Conservation (phyloP, 1,284 basidiomycete genomes). For the Cutaneotrichosporon sp. region DNA sequence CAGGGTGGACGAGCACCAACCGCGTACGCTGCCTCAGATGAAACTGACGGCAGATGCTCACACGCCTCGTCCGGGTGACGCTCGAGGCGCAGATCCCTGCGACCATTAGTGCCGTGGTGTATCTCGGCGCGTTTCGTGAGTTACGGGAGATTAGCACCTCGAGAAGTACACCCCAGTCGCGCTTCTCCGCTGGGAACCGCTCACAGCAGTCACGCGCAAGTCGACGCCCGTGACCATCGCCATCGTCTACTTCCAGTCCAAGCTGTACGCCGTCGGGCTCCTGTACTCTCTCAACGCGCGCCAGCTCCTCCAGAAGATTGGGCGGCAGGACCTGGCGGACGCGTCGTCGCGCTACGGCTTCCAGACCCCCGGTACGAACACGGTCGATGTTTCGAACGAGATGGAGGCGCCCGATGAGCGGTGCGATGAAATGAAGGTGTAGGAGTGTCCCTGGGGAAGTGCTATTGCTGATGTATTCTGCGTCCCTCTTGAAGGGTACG, state of each 20-base stretch:
- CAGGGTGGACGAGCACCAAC: slow-evolving; percentile 40
- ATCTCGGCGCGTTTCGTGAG: slow-evolving; percentile 34
- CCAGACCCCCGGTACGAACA: too few relatives aligned
- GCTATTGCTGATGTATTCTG: too few relatives aligned
- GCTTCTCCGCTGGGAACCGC: too few relatives aligned
- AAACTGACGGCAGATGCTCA: too few relatives aligned
- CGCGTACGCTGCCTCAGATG: not conserved
- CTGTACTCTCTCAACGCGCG: slow-evolving; percentile 40
- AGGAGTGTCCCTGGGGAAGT: too few relatives aligned
- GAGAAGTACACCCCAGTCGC: too few relatives aligned
- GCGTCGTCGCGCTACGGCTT: not conserved
- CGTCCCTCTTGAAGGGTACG: too few relatives aligned
- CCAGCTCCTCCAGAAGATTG: not conserved
- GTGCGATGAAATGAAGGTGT: too few relatives aligned
- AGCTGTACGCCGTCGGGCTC: slow-evolving; percentile 35
- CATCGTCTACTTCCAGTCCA: slow-evolving; percentile 32
- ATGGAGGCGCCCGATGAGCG: too few relatives aligned
- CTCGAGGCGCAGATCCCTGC: slow-evolving; percentile 42
- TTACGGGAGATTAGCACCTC: too few relatives aligned
- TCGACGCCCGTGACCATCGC: slow-evolving; percentile 28
- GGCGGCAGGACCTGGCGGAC: not conserved
- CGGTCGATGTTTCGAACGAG: too few relatives aligned
- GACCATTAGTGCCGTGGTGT: slow-evolving; percentile 31
- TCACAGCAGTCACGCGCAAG: too few relatives aligned
- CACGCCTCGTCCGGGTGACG: slow-evolving; percentile 28